Evolutionary conservation across 371 early-diverging fungal species (phyloP).

Genomic region (Conidiobolus coronatus): DNA sequence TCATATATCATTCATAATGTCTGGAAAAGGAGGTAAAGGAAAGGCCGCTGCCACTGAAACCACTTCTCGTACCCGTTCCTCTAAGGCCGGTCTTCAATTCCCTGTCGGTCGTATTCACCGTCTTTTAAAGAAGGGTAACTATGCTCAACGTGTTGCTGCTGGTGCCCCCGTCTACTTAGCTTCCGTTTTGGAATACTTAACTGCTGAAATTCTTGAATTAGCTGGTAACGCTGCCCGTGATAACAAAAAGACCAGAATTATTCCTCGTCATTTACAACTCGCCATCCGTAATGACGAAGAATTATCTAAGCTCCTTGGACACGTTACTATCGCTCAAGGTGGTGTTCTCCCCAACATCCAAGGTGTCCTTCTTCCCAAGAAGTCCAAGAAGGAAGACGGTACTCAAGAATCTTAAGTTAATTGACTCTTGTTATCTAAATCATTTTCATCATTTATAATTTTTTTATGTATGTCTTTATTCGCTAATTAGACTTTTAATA

Average conservation of each 20-base stretch:
- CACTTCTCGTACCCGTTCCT: conserved; percentile 36
- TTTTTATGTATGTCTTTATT: no score
- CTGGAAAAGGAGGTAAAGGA: conserved; percentile 17
- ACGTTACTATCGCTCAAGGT: conserved; percentile 71
- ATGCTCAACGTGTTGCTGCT: conserved; percentile 84
- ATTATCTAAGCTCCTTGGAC: conserved; percentile 81
- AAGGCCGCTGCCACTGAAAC: conserved; percentile 30
- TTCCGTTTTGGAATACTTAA: conserved; percentile 88
- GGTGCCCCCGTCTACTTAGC: conserved; percentile 89
- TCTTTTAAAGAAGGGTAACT: conserved; percentile 84
- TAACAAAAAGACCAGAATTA: conserved; percentile 89
- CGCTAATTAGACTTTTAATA: no score
- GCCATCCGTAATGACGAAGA: conserved; percentile 94
- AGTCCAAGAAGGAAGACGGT: conserved; percentile 38
- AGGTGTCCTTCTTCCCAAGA: conserved; percentile 40
- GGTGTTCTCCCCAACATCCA: conserved; percentile 78
- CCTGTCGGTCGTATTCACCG: conserved; percentile 95
- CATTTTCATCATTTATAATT: no score
- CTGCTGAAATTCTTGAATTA: conserved; percentile 90
- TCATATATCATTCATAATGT: no score
- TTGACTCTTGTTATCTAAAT: not conserved
- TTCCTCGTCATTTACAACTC: conserved; percentile 71
- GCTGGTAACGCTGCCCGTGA: conserved; percentile 92
- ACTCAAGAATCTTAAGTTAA: conserved; percentile 17
- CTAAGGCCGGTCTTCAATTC: conserved; percentile 80